Conservation (phyloP, 2,329 filamentous ascomycete genomes). For the Dothistroma septosporum region DNA sequence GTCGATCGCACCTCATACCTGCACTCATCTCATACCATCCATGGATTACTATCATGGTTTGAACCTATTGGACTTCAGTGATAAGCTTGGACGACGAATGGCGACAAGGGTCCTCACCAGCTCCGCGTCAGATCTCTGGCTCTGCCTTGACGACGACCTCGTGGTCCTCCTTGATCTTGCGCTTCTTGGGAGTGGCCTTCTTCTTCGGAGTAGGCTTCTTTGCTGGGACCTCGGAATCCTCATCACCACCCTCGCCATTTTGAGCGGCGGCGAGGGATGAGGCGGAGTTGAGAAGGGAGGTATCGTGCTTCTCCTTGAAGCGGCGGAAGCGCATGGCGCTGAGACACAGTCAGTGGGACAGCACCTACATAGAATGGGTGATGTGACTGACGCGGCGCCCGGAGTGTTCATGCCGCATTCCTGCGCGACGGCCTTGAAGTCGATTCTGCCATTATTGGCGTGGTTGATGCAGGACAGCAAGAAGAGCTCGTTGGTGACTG, state of each 20-base stretch:
- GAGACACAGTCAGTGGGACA: background rate
- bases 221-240: background rate
- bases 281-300: background rate
- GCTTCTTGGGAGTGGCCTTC: constrained; percentile 1
- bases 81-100: background rate
- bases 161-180: background rate
- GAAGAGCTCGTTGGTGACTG: background rate
- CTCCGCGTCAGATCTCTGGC: background rate
- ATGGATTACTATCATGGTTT: background rate
- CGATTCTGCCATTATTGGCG: background rate
- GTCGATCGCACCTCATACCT: background rate
- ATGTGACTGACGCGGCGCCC: background rate
- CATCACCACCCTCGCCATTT: background rate
- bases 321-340: background rate
- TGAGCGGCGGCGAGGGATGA: background rate
- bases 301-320: constrained; percentile 1
- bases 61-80: background rate
- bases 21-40: background rate
- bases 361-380: background rate
- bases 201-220: background rate
- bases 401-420: background rate
- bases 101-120: background rate
- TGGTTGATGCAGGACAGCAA: background rate
- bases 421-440: background rate
- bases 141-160: background rate